Percentiles rank a stretch among this genome's conserved stretches.
Conservation (phyloP, 345 rosid species). For the Hibiscus syriacus region DNA sequence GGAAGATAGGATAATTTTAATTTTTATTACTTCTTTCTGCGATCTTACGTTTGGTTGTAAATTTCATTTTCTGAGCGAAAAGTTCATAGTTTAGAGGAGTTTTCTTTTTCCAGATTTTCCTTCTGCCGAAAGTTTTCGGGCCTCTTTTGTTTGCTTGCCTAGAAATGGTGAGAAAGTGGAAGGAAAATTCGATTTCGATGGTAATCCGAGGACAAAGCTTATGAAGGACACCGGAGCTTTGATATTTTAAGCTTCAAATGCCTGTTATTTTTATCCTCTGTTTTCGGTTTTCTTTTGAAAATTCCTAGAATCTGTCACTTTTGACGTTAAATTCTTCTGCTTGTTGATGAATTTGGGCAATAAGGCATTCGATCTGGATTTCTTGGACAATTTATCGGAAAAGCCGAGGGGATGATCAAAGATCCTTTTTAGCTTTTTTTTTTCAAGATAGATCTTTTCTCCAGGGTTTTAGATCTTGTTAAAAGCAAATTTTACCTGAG, state of each 20-base stretch:
- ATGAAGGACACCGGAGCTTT: neutral
- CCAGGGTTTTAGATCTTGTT: constrained; percentile 26
- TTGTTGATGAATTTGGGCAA: constrained; percentile 6
- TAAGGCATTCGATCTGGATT: constrained; percentile 30
- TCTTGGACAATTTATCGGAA: neutral
- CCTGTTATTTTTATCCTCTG: neutral
- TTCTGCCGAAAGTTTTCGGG: constrained; percentile 1
- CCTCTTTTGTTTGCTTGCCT: constrained; percentile 6
- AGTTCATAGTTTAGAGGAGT: constrained; percentile 18
- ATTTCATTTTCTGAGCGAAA: constrained; percentile 12
- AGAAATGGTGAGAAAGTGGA: constrained; percentile 2
- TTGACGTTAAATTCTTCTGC: constrained; percentile 4
- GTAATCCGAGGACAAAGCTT: neutral
- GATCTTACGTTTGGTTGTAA: constrained; percentile 34
- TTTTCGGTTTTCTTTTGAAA: neutral
- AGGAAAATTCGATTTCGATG: constrained; percentile 6
- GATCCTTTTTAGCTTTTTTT: neutral
- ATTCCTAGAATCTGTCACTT: neutral
- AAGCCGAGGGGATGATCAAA: neutral
- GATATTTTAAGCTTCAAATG: neutral
- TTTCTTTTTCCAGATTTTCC: constrained; percentile 2
- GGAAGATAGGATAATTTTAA: constrained; percentile 17
- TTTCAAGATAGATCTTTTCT: constrained; percentile 17
- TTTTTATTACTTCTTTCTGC: constrained; percentile 7
- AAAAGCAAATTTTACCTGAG: constrained; percentile 5